Conservation (phyloP, 805 yeast genomes). For the Wickerhamomyces canadensis region DNA sequence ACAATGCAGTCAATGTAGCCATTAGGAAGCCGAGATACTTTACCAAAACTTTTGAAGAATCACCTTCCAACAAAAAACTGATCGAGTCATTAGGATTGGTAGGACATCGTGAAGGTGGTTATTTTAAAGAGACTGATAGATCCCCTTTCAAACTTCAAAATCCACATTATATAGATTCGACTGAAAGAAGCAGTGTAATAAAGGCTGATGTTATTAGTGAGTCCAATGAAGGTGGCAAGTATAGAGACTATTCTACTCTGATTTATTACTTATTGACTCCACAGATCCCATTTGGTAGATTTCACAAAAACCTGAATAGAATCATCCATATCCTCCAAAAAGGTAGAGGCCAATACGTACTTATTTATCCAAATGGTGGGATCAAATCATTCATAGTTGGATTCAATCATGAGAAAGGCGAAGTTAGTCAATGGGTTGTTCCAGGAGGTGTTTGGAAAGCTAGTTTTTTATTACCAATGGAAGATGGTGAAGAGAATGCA, state of each 20-base stretch:
- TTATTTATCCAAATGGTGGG: slow-evolving; percentile 44
- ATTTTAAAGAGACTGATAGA: slow-evolving; percentile 51
- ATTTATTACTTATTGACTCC: slow-evolving; percentile 50
- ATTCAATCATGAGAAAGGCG: slow-evolving; percentile 40
- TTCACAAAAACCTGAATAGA: slow-evolving; percentile 46
- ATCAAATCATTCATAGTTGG: slow-evolving; percentile 50
- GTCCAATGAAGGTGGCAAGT: slow-evolving; percentile 4
- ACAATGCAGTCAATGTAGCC: slow-evolving; percentile 2
- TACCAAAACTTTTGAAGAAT: slow-evolving; percentile 4
- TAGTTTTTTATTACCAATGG: slow-evolving; percentile 39
- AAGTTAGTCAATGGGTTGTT: slow-evolving; percentile 57
- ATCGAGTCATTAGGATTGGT: slow-evolving; percentile 31
- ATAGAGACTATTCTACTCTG: slow-evolving; percentile 42
- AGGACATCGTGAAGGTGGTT: slow-evolving; percentile 53
- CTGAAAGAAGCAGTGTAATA: background rate
- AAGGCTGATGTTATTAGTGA: slow-evolving; percentile 1
- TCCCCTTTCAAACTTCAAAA: slow-evolving; percentile 38
- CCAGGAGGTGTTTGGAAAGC: slow-evolving; percentile 57
- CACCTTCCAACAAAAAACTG: slow-evolving; percentile 24
- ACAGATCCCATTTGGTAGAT: slow-evolving; percentile 43
- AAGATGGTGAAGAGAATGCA: slow-evolving; percentile 24
- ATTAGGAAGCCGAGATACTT: slow-evolving; percentile 10
- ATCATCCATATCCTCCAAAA: slow-evolving; percentile 50
- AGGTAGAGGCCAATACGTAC: slow-evolving; percentile 51
- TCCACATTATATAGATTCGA: slow-evolving; percentile 26